A percentile compares a stretch with the other conserved stretches of the same genome.
Conservation (phyloP, 176 grass and related monocot species). For the Raddia guianensis region DNA sequence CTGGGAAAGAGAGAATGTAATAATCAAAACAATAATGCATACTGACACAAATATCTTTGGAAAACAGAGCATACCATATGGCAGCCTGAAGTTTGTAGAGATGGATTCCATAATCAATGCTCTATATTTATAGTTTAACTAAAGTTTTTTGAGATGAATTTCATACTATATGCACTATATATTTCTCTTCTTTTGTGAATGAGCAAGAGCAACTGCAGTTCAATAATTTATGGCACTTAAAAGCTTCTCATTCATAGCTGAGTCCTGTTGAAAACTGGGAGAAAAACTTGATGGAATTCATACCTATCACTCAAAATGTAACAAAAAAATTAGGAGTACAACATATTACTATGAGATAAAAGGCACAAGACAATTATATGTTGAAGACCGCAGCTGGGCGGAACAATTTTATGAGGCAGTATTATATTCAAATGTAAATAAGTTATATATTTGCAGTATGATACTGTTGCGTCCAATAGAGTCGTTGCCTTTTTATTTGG, state of each 20-base stretch:
- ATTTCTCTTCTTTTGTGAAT: neutral
- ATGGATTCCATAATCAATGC: neutral
- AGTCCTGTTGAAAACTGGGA: neutral
- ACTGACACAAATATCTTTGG: neutral
- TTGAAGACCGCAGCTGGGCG: neutral
- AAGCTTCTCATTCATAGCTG: neutral
- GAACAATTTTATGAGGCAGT: neutral
- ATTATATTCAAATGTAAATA: neutral
- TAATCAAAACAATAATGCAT: conserved; percentile 24
- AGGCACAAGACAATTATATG: neutral
- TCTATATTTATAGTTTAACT: neutral
- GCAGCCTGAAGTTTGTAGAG: neutral
- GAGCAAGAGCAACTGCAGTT: neutral
- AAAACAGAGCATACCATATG: neutral
- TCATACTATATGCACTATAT: neutral
- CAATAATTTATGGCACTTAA: neutral
- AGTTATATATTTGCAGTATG: conserved; percentile 10
- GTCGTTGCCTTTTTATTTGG: neutral
- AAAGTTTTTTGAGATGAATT: neutral
- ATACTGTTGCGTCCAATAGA: neutral
- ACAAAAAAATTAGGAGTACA: neutral
- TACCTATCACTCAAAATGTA: conserved; percentile 5
- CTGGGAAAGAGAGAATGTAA: conserved; percentile 38
- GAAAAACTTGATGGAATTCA: neutral
- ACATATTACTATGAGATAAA: neutral